A percentile compares a stretch with the other conserved stretches of the same genome.
These are phyloP conservation scores for Solanum appendiculatum DNA, from an alignment of 257 asterid species.

Conservation along the genomic window DNA sequence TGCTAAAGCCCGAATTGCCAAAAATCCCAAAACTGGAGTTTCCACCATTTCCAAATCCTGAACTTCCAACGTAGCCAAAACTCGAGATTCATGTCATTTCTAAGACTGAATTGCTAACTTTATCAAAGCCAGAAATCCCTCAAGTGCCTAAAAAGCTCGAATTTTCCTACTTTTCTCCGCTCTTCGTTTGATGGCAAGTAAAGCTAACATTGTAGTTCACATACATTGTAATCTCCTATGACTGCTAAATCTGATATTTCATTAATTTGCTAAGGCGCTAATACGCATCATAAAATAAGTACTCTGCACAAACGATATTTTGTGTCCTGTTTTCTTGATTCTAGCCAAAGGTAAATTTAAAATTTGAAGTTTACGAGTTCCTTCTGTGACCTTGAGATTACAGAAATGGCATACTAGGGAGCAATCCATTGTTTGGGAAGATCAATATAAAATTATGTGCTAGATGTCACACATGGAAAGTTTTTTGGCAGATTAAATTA, in stretches of 20 bases:
- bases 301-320: neutral
- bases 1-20: neutral
- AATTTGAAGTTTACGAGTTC: too few species aligned
- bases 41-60: neutral
- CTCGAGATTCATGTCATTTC: neutral
- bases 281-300: neutral
- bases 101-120: neutral
- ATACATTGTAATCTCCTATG: too few species aligned
- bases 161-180: too few species aligned
- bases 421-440: too few species aligned
- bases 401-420: too few species aligned
- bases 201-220: too few species aligned
- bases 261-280: neutral
- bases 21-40: neutral
- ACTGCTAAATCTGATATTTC: too few species aligned
- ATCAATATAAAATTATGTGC: neutral
- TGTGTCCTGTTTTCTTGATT: neutral
- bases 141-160: neutral
- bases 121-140: neutral
- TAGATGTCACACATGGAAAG: too few species aligned
- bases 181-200: too few species aligned
- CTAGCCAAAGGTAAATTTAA: neutral
- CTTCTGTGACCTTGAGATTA: too few species aligned
- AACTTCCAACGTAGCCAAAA: neutral
- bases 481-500: too few species aligned